A percentile compares a stretch with the other conserved stretches of the same genome.
These are phyloP conservation scores for Prunus salicina DNA, from an alignment of 306 rosid genomes.

Conservation along the genomic window DNA sequence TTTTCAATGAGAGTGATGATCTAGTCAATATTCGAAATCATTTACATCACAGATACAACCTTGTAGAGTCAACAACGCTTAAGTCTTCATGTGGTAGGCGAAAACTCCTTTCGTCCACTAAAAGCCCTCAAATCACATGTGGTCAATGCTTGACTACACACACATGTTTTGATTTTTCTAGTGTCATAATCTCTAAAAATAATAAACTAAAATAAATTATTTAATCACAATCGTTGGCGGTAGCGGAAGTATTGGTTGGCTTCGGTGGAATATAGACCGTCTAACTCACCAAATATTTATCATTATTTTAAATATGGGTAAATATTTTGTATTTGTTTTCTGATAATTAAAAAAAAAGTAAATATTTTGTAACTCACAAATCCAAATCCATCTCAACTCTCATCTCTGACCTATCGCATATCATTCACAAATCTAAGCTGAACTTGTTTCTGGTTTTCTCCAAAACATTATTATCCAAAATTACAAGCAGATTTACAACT, in stretches of 20 bases:
- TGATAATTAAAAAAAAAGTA: not conserved
- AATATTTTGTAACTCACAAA: not conserved
- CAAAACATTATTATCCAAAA: slow-evolving; percentile 14
- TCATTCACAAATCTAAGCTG: not conserved
- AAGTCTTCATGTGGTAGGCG: slow-evolving; percentile 1
- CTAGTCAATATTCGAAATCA: not conserved
- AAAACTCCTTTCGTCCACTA: not conserved
- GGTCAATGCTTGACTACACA: not conserved
- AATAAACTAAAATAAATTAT: not conserved
- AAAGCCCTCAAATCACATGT: not conserved
- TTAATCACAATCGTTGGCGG: not conserved
- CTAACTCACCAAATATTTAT: not conserved
- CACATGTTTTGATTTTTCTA: not conserved
- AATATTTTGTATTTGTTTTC: not conserved
- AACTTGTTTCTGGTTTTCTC: not conserved
- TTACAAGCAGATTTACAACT: slow-evolving; percentile 28
- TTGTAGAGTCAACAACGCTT: not conserved
- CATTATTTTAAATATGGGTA: too few species aligned
- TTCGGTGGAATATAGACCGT: not conserved
- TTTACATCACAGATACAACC: not conserved
- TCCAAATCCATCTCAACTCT: too few species aligned
- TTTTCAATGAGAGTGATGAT: not conserved
- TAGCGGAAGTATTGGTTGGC: not conserved
- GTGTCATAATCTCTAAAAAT: not conserved
- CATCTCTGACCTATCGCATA: too few species aligned